phyloP scores from a whole-genome alignment of 208 protist genomes.

The Tritrichomonas foetus region DNA sequence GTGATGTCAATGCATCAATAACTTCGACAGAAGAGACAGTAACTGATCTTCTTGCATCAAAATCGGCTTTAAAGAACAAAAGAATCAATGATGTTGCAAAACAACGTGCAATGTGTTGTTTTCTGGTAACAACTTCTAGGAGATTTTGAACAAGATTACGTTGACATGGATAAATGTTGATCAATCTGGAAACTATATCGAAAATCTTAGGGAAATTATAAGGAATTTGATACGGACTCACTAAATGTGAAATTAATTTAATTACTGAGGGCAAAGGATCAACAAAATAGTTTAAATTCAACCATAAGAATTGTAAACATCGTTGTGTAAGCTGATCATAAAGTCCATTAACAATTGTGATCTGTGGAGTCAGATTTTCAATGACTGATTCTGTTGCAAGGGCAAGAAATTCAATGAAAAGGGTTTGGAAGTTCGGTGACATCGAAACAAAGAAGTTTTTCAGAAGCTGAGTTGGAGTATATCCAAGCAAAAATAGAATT shows the following conservation, averaged over 20 bases:
- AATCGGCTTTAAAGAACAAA: not conserved
- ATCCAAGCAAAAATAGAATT: not conserved
- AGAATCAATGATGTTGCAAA: not conserved
- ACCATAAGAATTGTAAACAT: not conserved
- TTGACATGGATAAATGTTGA: not conserved
- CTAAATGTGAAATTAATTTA: not conserved
- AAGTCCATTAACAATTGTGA: not conserved
- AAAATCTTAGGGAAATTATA: not conserved
- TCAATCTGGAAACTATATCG: not conserved
- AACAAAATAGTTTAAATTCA: not conserved
- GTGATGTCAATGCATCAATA: not conserved
- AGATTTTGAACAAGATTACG: not conserved
- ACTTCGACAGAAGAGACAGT: not conserved
- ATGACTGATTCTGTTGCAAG: not conserved
- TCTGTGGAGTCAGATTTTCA: not conserved
- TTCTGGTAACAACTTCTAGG: not conserved
- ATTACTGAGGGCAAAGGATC: not conserved
- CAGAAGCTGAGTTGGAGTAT: not conserved
- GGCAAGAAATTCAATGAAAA: not conserved
- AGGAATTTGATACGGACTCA: not conserved
- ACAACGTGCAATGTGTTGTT: not conserved
- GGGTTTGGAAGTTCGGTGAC: not conserved
- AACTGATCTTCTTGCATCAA: not conserved
- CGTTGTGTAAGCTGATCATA: not conserved
- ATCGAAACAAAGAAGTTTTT: not conserved